Evolutionary conservation across 495 filamentous ascomycete species (phyloP).

Genomic region (Podospora anserina): DNA sequence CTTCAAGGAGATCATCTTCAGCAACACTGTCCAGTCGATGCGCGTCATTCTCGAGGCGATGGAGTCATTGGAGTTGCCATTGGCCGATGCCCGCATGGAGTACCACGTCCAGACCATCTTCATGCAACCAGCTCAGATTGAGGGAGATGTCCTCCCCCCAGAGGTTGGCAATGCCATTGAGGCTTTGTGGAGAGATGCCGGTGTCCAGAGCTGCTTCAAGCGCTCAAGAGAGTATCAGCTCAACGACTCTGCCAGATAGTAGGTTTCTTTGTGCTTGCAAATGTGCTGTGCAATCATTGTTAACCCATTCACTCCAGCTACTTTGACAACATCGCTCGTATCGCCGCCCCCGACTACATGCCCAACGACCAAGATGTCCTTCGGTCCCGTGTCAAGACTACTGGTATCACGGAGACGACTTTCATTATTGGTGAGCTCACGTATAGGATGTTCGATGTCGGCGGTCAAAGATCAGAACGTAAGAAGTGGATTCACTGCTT

Average conservation of each 20-base stretch:
- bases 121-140: conserved; percentile 93
- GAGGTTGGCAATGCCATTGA: conserved; percentile 94
- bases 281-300: conserved; percentile 11
- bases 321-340: conserved; percentile 92
- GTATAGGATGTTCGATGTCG: conserved; percentile 99
- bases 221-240: conserved; percentile 94
- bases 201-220: conserved; percentile 94
- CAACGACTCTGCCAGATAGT: conserved; percentile 99
- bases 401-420: conserved; percentile 97
- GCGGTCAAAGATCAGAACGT: conserved; percentile 95
- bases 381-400: conserved; percentile 96
- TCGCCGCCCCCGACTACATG: conserved; percentile 88
- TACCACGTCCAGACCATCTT: conserved; percentile 95
- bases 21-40: conserved; percentile 95
- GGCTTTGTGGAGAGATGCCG: conserved; percentile 88
- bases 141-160: conserved; percentile 88
- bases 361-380: conserved; percentile 98
- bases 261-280: conserved; percentile 36
- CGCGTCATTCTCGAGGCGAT: conserved; percentile 94
- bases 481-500: conserved; percentile 99
- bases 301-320: conserved; percentile 61
- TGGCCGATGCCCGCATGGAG: conserved; percentile 83
- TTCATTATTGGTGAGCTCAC: conserved; percentile 98
- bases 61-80: conserved; percentile 85
- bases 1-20: conserved; percentile 97